Conservation (phyloP, 306 rosid species). For the Canavalia gladiata region DNA sequence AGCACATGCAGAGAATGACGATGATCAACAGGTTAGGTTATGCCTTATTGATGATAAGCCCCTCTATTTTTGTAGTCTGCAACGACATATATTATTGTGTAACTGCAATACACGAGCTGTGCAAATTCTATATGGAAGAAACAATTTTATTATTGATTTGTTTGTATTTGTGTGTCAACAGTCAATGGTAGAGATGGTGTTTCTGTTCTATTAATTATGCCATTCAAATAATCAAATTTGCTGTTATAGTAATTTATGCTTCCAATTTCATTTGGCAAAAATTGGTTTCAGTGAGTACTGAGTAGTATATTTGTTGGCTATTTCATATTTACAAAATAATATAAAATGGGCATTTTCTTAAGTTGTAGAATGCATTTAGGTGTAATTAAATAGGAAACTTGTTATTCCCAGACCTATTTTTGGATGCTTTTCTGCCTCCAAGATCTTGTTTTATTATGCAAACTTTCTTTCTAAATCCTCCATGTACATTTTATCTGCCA, state of each 20-base stretch:
- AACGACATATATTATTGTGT: slow-evolving; percentile 11
- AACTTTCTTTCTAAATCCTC: slow-evolving; percentile 17
- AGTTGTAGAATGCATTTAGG: slow-evolving; percentile 27
- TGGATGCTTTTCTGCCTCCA: not conserved
- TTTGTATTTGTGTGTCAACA: slow-evolving; percentile 31
- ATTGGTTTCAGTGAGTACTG: slow-evolving; percentile 31
- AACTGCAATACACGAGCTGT: slow-evolving; percentile 11
- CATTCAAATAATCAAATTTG: slow-evolving; percentile 30
- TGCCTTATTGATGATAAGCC: slow-evolving; percentile 42
- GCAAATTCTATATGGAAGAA: slow-evolving; percentile 24
- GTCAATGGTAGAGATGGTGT: not conserved
- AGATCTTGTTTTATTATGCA: slow-evolving; percentile 22
- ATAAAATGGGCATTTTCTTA: slow-evolving; percentile 19
- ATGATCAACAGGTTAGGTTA: slow-evolving; percentile 97
- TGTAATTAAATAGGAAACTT: slow-evolving; percentile 25
- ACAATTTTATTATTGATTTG: not conserved
- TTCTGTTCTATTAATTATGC: slow-evolving; percentile 19
- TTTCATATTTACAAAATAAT: slow-evolving; percentile 17
- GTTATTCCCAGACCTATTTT: slow-evolving; percentile 2
- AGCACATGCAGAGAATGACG: slow-evolving; percentile 99
- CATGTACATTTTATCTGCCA: slow-evolving; percentile 21
- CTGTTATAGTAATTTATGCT: slow-evolving; percentile 12
- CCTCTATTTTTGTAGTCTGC: slow-evolving; percentile 19
- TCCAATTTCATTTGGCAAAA: slow-evolving; percentile 25
- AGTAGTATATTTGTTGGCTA: slow-evolving; percentile 16